These are phyloP conservation scores for Vanrija humicola DNA, from an alignment of 1,284 basidiomycete species.

Conservation along the genomic window DNA sequence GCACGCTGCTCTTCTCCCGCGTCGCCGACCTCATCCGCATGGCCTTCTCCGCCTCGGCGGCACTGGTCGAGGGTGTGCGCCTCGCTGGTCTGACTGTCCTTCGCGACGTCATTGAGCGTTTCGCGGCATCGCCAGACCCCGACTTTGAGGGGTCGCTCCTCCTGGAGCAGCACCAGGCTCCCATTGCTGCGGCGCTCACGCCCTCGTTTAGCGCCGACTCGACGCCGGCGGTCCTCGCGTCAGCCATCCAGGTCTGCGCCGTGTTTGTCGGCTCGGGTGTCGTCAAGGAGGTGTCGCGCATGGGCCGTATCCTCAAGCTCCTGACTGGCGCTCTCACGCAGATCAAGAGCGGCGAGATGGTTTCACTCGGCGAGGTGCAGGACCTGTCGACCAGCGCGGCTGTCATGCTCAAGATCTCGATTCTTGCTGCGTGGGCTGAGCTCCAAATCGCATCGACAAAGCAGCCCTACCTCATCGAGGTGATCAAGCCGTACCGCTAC, in stretches of 20 bases:
- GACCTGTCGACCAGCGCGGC: slow-evolving; percentile 89
- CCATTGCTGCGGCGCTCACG: slow-evolving; percentile 95
- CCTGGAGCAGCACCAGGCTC: slow-evolving; percentile 97
- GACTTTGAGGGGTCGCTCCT: slow-evolving; percentile 86
- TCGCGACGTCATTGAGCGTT: slow-evolving; percentile 89
- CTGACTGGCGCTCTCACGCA: slow-evolving; percentile 85
- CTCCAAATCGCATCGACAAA: slow-evolving; percentile 72
- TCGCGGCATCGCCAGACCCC: slow-evolving; percentile 80
- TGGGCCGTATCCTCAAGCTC: slow-evolving; percentile 92
- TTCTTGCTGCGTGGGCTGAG: slow-evolving; percentile 93
- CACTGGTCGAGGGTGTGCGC: slow-evolving; percentile 91
- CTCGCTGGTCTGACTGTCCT: slow-evolving; percentile 87
- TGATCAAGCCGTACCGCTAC: slow-evolving; percentile 75
- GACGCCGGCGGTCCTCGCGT: slow-evolving; percentile 89
- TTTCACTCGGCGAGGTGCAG: slow-evolving; percentile 79
- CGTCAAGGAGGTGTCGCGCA: slow-evolving; percentile 78
- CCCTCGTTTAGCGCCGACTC: slow-evolving; percentile 94
- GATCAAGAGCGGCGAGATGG: slow-evolving; percentile 79
- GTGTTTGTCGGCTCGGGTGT: slow-evolving; percentile 95
- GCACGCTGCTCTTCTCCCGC: slow-evolving; percentile 42
- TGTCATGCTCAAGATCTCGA: slow-evolving; percentile 90
- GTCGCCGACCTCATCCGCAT: slow-evolving; percentile 83
- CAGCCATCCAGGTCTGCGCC: slow-evolving; percentile 89
- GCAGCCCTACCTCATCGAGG: slow-evolving; percentile 72
- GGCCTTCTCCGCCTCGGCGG: slow-evolving; percentile 95